Conservation (phyloP, 495 filamentous ascomycete genomes). For the Hyaloscypha variabilis region DNA sequence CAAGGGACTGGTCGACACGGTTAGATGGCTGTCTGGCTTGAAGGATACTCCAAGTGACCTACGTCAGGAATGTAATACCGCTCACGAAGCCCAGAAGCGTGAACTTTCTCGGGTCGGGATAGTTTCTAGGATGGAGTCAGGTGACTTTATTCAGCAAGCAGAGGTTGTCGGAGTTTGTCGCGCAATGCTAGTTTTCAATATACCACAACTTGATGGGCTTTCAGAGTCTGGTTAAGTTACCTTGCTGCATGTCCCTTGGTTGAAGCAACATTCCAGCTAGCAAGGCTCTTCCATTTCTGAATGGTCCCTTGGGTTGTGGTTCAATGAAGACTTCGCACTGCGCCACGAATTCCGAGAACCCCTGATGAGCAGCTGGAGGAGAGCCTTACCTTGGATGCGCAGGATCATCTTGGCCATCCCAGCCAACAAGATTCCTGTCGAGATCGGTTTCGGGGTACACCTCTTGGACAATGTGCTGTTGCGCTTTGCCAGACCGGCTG, state of each 20-base stretch:
- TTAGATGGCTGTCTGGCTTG: background rate
- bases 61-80: slow-evolving; percentile 53
- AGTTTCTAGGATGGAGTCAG: background rate
- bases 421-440: slow-evolving; percentile 48
- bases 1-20: slow-evolving; percentile 40
- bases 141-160: background rate
- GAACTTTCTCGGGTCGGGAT: background rate
- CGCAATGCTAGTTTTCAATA: no score
- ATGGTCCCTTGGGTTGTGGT: no score
- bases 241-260: no score
- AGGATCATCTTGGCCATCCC: slow-evolving; percentile 66
- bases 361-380: no score
- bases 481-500: background rate
- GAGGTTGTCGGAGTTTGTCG: no score
- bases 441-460: slow-evolving; percentile 44
- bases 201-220: no score
- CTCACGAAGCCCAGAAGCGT: slow-evolving; percentile 59
- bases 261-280: no score
- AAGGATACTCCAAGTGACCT: slow-evolving; percentile 33
- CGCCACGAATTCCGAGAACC: no score
- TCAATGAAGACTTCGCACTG: no score
- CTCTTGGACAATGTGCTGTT: slow-evolving; percentile 23
- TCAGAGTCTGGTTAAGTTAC: no score
- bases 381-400: slow-evolving; percentile 71
- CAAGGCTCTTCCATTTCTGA: no score